Evolutionary conservation across 371 early-diverging fungal genomes (phyloP).

Genomic region (Dichotomocladium elegans): DNA sequence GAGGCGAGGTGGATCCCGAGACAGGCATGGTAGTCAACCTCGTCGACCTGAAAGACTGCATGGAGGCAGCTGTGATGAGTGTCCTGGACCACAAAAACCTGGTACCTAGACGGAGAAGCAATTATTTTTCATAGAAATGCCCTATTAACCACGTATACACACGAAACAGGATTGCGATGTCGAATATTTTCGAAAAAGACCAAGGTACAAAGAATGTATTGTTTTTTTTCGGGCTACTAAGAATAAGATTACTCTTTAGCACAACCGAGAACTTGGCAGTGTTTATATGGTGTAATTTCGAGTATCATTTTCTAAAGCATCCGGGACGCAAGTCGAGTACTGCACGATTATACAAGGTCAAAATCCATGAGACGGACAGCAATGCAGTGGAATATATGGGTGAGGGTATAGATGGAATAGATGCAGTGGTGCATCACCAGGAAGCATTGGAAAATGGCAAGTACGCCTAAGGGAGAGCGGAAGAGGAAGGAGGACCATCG

Average conservation of each 20-base stretch:
- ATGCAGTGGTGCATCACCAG: not conserved
- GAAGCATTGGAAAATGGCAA: too few relatives aligned
- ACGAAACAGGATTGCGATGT: slow-evolving; percentile 72
- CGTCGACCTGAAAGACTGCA: slow-evolving; percentile 73
- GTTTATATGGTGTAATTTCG: slow-evolving; percentile 75
- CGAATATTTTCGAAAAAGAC: slow-evolving; percentile 59
- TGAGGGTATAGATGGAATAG: slow-evolving; percentile 29
- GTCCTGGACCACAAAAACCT: slow-evolving; percentile 84
- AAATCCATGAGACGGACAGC: slow-evolving; percentile 69
- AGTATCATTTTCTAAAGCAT: slow-evolving; percentile 33
- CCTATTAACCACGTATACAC: not conserved
- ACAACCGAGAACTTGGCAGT: slow-evolving; percentile 89
- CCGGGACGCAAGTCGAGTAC: slow-evolving; percentile 17
- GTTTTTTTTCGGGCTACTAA: not conserved
- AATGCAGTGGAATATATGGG: slow-evolving; percentile 75
- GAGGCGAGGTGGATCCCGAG: slow-evolving; percentile 65
- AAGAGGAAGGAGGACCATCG: too few relatives aligned
- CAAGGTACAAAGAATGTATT: slow-evolving; percentile 18
- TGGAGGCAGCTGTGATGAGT: slow-evolving; percentile 69
- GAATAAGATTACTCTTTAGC: slow-evolving; percentile 34
- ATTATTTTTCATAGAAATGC: not conserved
- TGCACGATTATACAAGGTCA: slow-evolving; percentile 58
- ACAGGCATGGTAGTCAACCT: slow-evolving; percentile 92
- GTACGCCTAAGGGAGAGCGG: too few relatives aligned
- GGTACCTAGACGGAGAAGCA: slow-evolving; percentile 24